Conservation (phyloP, 1,284 basidiomycete species). For the Termitomyces sp. region DNA sequence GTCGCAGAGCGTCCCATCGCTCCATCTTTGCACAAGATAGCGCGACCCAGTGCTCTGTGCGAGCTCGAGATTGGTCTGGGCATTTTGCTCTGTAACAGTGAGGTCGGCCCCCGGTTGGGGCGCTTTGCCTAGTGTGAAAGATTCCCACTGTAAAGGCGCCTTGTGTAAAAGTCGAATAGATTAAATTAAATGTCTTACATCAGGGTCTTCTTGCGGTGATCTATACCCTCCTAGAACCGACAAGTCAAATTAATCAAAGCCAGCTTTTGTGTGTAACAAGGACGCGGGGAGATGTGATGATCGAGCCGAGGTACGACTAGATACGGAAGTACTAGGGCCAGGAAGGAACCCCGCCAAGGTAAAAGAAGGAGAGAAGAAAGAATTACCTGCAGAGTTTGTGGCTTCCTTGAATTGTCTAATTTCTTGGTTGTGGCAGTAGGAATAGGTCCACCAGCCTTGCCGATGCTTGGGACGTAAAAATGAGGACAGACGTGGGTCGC, state of each 20-base stretch:
- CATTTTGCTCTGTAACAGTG: constrained; percentile 60
- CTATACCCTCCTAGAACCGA: constrained; percentile 53
- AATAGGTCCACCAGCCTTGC: constrained; percentile 94
- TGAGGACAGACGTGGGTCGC: constrained; percentile 13
- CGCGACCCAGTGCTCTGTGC: constrained; percentile 74
- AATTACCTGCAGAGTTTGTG: constrained; percentile 60
- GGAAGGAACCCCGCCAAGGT: constrained; percentile 8
- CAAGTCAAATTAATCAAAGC: constrained; percentile 5
- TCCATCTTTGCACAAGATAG: constrained; percentile 90
- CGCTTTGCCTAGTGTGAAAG: constrained; percentile 74
- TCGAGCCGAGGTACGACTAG: constrained; percentile 1
- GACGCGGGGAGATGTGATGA: constrained; percentile 9
- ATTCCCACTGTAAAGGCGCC: constrained; percentile 57
- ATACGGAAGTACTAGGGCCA: constrained; percentile 4
- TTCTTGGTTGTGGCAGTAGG: constrained; percentile 88
- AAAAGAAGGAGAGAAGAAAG: constrained; percentile 8
- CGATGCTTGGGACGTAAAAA: constrained; percentile 49
- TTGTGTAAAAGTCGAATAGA: constrained; percentile 14
- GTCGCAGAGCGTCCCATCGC: constrained; percentile 87
- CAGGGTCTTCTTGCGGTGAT: constrained; percentile 78
- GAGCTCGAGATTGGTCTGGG: constrained; percentile 64
- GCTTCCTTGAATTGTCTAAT: constrained; percentile 87
- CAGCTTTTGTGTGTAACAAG: neutral
- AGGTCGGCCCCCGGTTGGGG: constrained; percentile 64
- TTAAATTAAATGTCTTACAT: constrained; percentile 38